Conservation (phyloP, 2,329 filamentous ascomycete genomes). For the Fusarium redolens region DNA sequence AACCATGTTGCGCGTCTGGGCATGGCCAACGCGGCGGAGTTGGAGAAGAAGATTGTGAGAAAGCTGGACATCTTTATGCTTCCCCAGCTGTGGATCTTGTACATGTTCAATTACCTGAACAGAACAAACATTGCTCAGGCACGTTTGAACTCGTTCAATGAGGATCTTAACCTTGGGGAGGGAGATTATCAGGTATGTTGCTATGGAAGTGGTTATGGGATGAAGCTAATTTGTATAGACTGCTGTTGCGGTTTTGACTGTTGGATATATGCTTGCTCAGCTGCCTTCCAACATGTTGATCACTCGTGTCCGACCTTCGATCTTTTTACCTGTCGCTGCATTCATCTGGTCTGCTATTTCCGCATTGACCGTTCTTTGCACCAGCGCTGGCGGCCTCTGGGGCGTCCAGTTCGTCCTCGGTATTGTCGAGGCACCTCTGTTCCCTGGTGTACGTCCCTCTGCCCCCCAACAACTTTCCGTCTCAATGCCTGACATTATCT, state of each 20-base stretch:
- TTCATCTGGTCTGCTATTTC: constrained; percentile 31
- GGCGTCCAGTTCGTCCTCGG: constrained; percentile 31
- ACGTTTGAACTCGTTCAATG: constrained; percentile 27
- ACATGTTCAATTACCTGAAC: constrained; percentile 41
- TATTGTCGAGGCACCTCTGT: constrained; percentile 29
- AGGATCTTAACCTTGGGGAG: constrained; percentile 34
- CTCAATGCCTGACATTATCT: rapidly evolving
- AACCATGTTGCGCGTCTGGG: constrained; percentile 33
- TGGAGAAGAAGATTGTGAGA: constrained; percentile 36
- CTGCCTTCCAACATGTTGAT: constrained; percentile 35
- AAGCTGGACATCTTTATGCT: constrained; percentile 32
- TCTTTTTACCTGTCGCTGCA: constrained; percentile 23
- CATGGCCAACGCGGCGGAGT: constrained; percentile 1
- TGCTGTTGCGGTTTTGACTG: constrained; percentile 31
- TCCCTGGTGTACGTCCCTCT: constrained; percentile 25
- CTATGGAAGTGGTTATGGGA: rapidly evolving
- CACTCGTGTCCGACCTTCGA: constrained; percentile 23
- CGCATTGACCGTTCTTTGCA: constrained; percentile 26
- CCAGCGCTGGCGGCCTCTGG: constrained; percentile 24
- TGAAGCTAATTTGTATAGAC: constrained; percentile 1
- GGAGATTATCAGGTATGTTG: constrained; percentile 27
- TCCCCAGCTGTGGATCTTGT: constrained; percentile 37
- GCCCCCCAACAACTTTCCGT: rapidly evolving
- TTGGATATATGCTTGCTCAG: constrained; percentile 35
- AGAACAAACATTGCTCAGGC: constrained; percentile 36